Base-by-base conservation (phyloP, 2,329 filamentous ascomycete genomes). In the Phialocephala sp. region DNA sequence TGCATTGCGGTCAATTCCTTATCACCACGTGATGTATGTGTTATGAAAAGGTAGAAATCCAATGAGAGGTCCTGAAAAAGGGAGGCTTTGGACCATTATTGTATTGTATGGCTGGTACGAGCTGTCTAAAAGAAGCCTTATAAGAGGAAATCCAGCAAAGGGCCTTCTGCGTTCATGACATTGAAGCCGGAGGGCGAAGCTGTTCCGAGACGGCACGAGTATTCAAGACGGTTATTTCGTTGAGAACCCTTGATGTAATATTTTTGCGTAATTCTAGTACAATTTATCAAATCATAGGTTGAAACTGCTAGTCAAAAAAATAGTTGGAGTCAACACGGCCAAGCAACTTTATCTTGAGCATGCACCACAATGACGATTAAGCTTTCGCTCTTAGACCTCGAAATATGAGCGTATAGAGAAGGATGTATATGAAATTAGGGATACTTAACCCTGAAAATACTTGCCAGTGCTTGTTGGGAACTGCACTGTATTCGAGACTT, bases 21-120 rank as follows among this genome's bases (percentile, higher is more conserved):
- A 57, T 57, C 55, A 27, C 55, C 55, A 57, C 55, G 55, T 57
- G 55, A 57, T 57, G 32, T 2, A 32, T 14, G 18, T 11, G 20
- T 14, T 36, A 12, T 5, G 1, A 4, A 55, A 22, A 37, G 11
- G 32, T 8, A 22, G 24, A 5, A 35, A 54, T 35, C 50, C 50
- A 54, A 54, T 54, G 50, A 35, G 50, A 54, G 50, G 8, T 15
- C 27, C 8, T 35, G 50, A 18, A 32, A 54, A 32, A 54, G 50
- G 35, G 50, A 54, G 50, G 50, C 50, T 32, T 54, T 54, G 8
- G 50, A 32, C 32, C 12, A 54, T 15, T 11, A 27, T 54, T 35
- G 50, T 18, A 35, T 54, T n/a, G 50, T 18, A 54, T 54, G 50
- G 50, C 27, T 14, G 4, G n/a, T 22, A 47, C 15, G 43, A 47